Percentiles rank a stretch among this genome's conserved stretches.
These are phyloP conservation scores for Chrysanthemum lavandulifolium DNA, from an alignment of 129 eudicot species.

Conservation along the genomic window DNA sequence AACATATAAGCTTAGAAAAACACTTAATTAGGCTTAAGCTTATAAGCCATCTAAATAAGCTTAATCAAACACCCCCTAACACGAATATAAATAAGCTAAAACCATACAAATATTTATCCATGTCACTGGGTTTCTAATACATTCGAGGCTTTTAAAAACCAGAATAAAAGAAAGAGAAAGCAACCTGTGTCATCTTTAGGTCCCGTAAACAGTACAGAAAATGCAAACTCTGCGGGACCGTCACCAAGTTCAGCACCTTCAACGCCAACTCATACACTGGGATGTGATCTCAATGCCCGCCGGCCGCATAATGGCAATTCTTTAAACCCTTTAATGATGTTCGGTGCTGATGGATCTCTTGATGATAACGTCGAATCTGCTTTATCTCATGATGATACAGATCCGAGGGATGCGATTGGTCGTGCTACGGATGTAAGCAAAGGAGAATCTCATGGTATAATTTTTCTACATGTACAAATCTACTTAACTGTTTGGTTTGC, in stretches of 20 bases:
- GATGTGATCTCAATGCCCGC: conserved; percentile 73
- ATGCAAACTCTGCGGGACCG: conserved; percentile 89
- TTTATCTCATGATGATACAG: conserved; percentile 91
- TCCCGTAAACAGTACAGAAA: conserved; percentile 97
- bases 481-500: neutral
- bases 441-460: conserved; percentile 64
- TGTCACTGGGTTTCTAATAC: conserved; percentile 22
- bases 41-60: too few relatives aligned
- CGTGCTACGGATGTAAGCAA: conserved; percentile 91
- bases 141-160: conserved; percentile 49
- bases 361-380: conserved; percentile 96
- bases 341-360: conserved; percentile 81
- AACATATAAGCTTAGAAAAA: too few relatives aligned
- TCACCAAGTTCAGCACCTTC: conserved; percentile 80
- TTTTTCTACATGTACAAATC: neutral
- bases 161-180: conserved; percentile 68
- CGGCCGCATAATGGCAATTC: conserved; percentile 37
- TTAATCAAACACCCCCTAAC: too few relatives aligned
- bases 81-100: neutral
- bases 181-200: conserved; percentile 93
- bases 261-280: conserved; percentile 74
- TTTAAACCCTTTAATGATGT: conserved; percentile 83
- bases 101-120: neutral
- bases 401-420: conserved; percentile 73
- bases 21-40: too few relatives aligned